Evolutionary conservation across 1,284 basidiomycete species (phyloP), one percentile per base, ranked within the genome.

Genomic region (Sporisorium reilianum): DNA sequence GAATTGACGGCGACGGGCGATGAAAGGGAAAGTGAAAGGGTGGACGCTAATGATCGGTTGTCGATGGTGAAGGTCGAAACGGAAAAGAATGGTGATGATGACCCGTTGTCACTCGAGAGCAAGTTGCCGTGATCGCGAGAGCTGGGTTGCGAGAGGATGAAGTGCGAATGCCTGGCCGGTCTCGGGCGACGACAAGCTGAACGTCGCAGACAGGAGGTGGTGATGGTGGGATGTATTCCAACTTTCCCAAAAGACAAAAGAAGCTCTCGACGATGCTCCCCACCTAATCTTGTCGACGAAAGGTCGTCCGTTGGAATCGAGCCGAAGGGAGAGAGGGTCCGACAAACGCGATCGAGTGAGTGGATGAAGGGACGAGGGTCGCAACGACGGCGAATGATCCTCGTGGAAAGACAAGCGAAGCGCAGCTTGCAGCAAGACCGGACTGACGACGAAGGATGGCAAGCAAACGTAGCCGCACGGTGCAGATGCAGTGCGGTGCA

Each of bases 351-450:
- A 41, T 30, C 5, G 28, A 5, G 11, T 41, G n/a, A 20, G n/a
- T 41, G 38, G n/a, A 41, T 30, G 22, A 9, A 23, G 22, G 16
- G 25, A 30, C 23, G 28, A 30, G 18, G 28, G n/a, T 20, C 6
- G 23, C n/a, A 20, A 30, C 28, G 46, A 12, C 46, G 46, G 46
- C 28, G 46, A 48, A 48, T 48, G 46, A 48, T 48, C 46, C 46
- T 48, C 46, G 46, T 30, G 46, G 18, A 44, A 20, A n/a, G 41
- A 2, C 26, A 30, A 48, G n/a, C 28, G 46, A 30, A n/a, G 26
- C 28, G 26, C 28, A 20, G 46, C 30, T 11, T n/a, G 45, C 26
- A 46, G 26, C 16, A 26, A 25, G 6, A 46, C 26, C 25, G 23
- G 12, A 25, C 42, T 38, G 18, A 8, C 36, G 36, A 38, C n/a